Evolutionary conservation across 2,329 filamentous ascomycete genomes (phyloP).

Genomic region (Fusarium dlaminii): DNA sequence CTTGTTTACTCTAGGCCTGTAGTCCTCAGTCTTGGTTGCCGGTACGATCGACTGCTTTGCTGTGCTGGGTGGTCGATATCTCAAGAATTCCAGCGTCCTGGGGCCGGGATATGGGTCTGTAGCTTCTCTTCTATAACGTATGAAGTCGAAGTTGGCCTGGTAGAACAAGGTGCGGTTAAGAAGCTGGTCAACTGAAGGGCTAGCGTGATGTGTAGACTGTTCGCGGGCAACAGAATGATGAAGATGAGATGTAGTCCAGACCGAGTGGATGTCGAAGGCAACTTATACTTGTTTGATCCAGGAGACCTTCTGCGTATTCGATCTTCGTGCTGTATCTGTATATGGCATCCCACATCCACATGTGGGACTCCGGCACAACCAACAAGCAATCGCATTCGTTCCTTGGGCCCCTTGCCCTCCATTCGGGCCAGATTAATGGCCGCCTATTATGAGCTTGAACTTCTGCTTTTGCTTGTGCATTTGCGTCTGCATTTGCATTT

Average conservation of each 20-base stretch:
- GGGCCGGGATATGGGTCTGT: neutral
- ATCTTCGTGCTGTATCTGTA: conserved; percentile 42
- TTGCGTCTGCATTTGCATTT: conserved; percentile 15
- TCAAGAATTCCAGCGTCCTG: neutral
- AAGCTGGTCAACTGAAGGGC: neutral
- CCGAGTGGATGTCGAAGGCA: conserved; percentile 46
- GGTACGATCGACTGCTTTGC: neutral
- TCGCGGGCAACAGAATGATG: neutral
- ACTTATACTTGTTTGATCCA: conserved; percentile 51
- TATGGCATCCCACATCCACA: conserved; percentile 40
- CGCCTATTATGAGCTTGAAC: conserved; percentile 41
- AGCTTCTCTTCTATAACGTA: neutral
- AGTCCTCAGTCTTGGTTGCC: neutral
- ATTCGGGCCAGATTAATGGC: conserved; percentile 26
- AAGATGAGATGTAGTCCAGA: conserved; percentile 24
- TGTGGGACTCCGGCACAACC: conserved; percentile 46
- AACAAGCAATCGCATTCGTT: conserved; percentile 43
- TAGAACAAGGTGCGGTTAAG: neutral
- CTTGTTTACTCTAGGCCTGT: neutral
- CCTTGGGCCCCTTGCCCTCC: conserved; percentile 24
- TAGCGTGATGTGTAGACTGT: neutral
- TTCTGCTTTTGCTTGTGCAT: conserved; percentile 19
- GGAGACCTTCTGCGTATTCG: conserved; percentile 13
- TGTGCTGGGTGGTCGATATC: neutral
- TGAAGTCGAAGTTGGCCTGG: neutral